These are phyloP conservation scores for Zygnema circumcarinatum DNA, from an alignment of 139 green algal genomes.

Conservation along the genomic window DNA sequence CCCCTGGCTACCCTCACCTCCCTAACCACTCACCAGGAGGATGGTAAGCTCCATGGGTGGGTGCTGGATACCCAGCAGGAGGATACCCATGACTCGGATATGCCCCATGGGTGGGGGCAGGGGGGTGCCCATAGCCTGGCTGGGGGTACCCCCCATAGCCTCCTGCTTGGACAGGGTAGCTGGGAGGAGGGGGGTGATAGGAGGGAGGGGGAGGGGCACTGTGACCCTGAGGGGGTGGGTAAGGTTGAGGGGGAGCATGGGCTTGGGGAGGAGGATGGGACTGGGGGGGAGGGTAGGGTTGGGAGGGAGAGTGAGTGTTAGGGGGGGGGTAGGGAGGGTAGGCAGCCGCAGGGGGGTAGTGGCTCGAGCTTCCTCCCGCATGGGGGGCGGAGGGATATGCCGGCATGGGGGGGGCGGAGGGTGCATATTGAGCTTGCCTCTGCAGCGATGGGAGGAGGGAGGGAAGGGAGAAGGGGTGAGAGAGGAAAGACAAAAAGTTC, in stretches of 20 bases:
- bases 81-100: too few relatives aligned
- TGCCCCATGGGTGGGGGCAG: too few relatives aligned
- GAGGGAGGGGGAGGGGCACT: too few relatives aligned
- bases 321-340: not conserved
- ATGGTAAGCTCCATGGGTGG: too few relatives aligned
- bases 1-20: too few relatives aligned
- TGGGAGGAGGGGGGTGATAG: too few relatives aligned
- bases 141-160: too few relatives aligned
- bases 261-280: not conserved
- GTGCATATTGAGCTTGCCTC: not conserved
- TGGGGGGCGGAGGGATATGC: not conserved
- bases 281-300: not conserved
- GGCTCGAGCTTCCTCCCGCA: slow-evolving; percentile 13
- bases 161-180: too few relatives aligned
- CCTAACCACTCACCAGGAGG: too few relatives aligned
- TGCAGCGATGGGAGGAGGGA: slow-evolving; percentile 1
- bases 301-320: not conserved
- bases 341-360: not conserved
- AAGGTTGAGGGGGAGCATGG: not conserved
- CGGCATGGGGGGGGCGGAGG: not conserved
- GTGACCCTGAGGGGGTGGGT: too few relatives aligned
- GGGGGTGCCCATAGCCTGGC: too few relatives aligned
- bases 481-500: not conserved
- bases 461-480: not conserved
- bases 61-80: too few relatives aligned